Conservation (phyloP, 73 alveolate species). For the Tetrahymena malaccensis region DNA sequence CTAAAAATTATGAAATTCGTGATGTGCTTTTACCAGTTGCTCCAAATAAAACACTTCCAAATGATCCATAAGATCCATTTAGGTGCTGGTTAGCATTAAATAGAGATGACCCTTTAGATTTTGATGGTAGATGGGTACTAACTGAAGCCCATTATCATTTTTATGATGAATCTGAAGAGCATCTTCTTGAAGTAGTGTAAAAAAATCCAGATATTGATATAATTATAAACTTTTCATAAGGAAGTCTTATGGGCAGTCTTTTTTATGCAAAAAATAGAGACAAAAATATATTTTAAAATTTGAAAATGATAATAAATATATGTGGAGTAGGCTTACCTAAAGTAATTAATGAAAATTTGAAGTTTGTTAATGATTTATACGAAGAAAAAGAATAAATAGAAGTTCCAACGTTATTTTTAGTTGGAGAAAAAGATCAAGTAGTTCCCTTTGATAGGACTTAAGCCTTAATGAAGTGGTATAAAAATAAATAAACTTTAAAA, state of each 20-base stretch:
- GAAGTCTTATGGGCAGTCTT: not conserved
- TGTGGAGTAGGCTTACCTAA: not conserved
- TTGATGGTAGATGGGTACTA: not conserved
- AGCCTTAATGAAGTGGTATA: not conserved
- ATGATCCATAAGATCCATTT: not conserved
- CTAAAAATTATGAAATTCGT: not conserved
- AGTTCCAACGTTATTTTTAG: not conserved
- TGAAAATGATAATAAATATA: not conserved
- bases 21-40: not conserved
- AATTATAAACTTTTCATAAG: not conserved
- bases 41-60: not conserved
- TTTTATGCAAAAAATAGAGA: not conserved
- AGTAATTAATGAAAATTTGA: not conserved
- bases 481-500: not conserved
- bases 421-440: not conserved
- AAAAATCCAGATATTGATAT: not conserved
- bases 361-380: not conserved
- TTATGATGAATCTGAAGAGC: not conserved
- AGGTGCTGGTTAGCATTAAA: not conserved
- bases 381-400: not conserved
- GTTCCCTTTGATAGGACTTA: not conserved
- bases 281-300: not conserved
- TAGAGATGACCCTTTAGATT: not conserved
- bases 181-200: not conserved
- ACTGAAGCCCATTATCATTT: not conserved